A percentile compares a stretch with the other conserved stretches of the same genome.
phyloP scores from a whole-genome alignment of 2,329 filamentous ascomycete species.

The Ophiostoma piceae region DNA sequence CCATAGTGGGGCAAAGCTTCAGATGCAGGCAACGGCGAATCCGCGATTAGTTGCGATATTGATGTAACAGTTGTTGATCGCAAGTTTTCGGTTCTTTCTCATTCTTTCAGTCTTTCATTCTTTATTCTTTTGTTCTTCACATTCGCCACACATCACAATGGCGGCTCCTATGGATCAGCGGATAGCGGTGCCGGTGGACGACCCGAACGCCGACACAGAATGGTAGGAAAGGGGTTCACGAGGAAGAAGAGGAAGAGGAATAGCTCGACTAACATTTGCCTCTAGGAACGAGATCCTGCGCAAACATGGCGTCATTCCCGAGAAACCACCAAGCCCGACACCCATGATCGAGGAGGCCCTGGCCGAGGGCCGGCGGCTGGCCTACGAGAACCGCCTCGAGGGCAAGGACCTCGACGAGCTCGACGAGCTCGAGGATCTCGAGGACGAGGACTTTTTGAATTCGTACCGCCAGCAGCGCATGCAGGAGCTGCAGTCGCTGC shows the following conservation, averaged over 20 bases:
- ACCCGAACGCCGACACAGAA: slow-evolving; percentile 96
- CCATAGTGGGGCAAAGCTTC: slow-evolving; percentile 9
- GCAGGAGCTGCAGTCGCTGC: slow-evolving; percentile 69
- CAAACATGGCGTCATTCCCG: slow-evolving; percentile 94
- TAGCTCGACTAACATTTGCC: not conserved
- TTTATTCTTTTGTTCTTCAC: not conserved
- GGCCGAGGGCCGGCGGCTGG: slow-evolving; percentile 71
- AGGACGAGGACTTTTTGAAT: slow-evolving; percentile 88
- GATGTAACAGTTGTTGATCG: not conserved
- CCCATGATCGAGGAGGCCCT: slow-evolving; percentile 95
- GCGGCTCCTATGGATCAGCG: slow-evolving; percentile 58
- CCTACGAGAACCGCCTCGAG: slow-evolving; percentile 87
- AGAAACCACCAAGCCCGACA: slow-evolving; percentile 92
- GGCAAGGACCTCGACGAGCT: slow-evolving; percentile 93
- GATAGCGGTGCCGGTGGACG: slow-evolving; percentile 78
- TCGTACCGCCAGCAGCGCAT: slow-evolving; percentile 83
- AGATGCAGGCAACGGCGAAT: not conserved
- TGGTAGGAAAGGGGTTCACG: slow-evolving; percentile 52
- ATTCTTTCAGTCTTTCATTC: not conserved
- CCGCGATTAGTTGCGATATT: not conserved
- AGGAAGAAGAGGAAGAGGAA: slow-evolving; percentile 12
- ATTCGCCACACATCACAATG: slow-evolving; percentile 39
- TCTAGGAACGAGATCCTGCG: slow-evolving; percentile 96
- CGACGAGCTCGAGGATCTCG: slow-evolving; percentile 87
- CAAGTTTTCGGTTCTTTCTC: too few relatives aligned